Base-by-base conservation (phyloP, 176 grass and related monocot genomes). In the Cocos nucifera region DNA sequence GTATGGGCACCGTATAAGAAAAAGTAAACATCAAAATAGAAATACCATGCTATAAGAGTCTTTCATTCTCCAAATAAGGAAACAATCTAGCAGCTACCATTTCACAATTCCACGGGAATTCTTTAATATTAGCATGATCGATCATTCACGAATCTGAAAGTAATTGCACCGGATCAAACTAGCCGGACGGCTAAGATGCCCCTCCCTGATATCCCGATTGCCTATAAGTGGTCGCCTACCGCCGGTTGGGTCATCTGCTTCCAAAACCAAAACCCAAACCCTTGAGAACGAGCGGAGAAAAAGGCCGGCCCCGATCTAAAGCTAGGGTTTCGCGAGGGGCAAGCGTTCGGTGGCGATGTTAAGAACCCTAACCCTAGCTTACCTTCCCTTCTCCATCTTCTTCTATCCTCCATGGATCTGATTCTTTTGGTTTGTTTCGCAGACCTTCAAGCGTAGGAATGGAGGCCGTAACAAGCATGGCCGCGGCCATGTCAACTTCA, bases 391-490 rank as follows among this genome's bases (percentile, higher is more conserved):
- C 27, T 66, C n/a, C 25, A 66, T 10, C 1, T 9, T 27, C 62
- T 53, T 3, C 26, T 57, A n/a, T 4, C 17, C 17, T 61, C 22
- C 58, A 3, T 32, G 4, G 19, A 0, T 39, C 48, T 76, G 50
- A 69, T 12, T 19, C 17, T 15, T 28, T 19, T 57, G 30, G 15
- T 55, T 52, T 48, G 58, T 15, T 22, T 12, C 21, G 56, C 66
- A 86, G 85, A 80, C 85, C 51, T 84, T 84, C 68, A 84, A 89
- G 80, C 68, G 85, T 61, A 89, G 85, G 80, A 89, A 89, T 49
- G 80, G 85, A 54, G 85, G 85, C 1, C 85, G 76, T 50, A 89
- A 83, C 76, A 88, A 88, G 76, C 85, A 83, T 49, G 76, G 80
- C 22, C 85, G 85, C 23, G 85, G 85, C 59, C 85, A 89, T 50